Evolutionary conservation across 768 basidiomycete genomes (phyloP).

Genomic region (Tricholoma matsutake): DNA sequence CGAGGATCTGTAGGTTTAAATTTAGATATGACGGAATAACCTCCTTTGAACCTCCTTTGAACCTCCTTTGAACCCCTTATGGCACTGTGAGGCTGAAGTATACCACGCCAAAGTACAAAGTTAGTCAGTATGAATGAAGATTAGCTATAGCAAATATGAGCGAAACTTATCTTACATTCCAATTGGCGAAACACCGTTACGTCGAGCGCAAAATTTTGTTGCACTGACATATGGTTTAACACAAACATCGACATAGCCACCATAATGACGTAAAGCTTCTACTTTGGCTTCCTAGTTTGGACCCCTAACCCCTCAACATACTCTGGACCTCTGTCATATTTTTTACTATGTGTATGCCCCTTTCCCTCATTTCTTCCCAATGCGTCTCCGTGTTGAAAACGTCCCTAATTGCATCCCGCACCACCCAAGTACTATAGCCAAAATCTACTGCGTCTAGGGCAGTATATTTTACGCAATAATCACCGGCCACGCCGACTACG

Average conservation of each 20-base stretch:
- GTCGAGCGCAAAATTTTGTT: too few relatives aligned
- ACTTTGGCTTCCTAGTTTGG: not conserved
- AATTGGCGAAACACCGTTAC: too few relatives aligned
- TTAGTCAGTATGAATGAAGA: not conserved
- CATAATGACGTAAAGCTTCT: not conserved
- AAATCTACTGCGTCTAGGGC: constrained; percentile 51
- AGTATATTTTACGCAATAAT: constrained; percentile 70
- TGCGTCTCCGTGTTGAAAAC: constrained; percentile 31
- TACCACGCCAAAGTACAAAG: too few relatives aligned
- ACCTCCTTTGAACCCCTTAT: not conserved
- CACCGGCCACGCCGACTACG: constrained; percentile 69
- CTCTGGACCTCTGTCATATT: constrained; percentile 27
- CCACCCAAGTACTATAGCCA: constrained; percentile 48
- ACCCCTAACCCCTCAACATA: constrained; percentile 9
- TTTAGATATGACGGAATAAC: not conserved
- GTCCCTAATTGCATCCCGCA: constrained; percentile 47
- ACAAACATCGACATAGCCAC: too few relatives aligned
- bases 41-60: too few relatives aligned
- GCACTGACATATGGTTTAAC: too few relatives aligned
- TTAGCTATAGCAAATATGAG: not conserved
- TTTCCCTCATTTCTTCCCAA: constrained; percentile 35
- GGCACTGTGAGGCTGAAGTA: too few relatives aligned
- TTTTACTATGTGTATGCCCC: constrained; percentile 32
- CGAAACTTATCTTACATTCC: not conserved
- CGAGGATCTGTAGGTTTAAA: not conserved